Evolutionary conservation across 768 basidiomycete genomes (phyloP).

Genomic region (Vararia minispora): DNA sequence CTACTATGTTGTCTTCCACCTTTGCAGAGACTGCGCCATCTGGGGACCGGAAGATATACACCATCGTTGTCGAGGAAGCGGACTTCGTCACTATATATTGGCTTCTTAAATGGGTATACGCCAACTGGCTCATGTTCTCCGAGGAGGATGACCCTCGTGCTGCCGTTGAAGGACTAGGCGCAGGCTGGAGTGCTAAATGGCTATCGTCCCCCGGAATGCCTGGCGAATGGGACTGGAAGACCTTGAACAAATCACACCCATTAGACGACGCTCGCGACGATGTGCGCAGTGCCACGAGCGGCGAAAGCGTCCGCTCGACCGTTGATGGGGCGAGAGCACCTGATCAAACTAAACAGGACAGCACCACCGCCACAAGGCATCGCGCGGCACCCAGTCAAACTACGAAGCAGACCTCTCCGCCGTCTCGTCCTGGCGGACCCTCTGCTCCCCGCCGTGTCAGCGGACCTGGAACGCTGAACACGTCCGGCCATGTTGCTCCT

Average conservation of each 20-base stretch:
- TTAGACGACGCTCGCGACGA: constrained; percentile 27
- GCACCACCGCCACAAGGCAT: too few species aligned
- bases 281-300: constrained; percentile 39
- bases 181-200: constrained; percentile 56
- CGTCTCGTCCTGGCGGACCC: too few species aligned
- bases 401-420: constrained; percentile 1
- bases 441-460: background rate
- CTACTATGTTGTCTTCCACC: constrained; percentile 59
- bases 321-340: constrained; percentile 10
- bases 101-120: constrained; percentile 68
- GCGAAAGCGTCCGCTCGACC: constrained; percentile 29
- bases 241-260: constrained; percentile 32
- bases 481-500: constrained; percentile 5
- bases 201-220: constrained; percentile 29
- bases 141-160: constrained; percentile 56
- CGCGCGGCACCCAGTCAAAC: background rate
- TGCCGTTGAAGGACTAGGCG: constrained; percentile 57
- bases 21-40: constrained; percentile 47
- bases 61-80: constrained; percentile 66
- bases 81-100: constrained; percentile 73
- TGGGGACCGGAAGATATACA: constrained; percentile 48
- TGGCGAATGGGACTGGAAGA: constrained; percentile 65
- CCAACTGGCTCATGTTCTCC: constrained; percentile 63
- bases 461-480: background rate
- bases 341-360: too few species aligned